Conservation (phyloP, 148 eudicot species). For the Dysphania ambrosioides region DNA sequence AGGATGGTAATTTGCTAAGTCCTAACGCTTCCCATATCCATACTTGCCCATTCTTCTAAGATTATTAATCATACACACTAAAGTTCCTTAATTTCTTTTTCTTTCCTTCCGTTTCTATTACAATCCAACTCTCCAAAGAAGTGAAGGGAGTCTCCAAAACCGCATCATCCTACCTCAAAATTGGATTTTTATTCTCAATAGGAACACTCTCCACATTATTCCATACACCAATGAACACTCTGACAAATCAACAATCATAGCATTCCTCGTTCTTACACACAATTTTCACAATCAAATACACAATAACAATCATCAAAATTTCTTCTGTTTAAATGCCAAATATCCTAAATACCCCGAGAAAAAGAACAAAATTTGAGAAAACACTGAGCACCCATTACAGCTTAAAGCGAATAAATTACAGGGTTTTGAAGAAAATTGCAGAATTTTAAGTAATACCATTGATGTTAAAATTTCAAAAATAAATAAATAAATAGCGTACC, state of each 20-base stretch:
- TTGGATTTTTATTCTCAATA: not conserved
- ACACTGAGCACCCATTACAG: not conserved
- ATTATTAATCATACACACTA: no score
- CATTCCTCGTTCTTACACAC: not conserved
- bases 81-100: no score
- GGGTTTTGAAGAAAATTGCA: not conserved
- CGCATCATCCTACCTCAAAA: not conserved
- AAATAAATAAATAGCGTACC: slow-evolving; percentile 27
- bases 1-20: no score
- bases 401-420: not conserved
- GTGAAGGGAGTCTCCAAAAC: not conserved
- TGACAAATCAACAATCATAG: not conserved
- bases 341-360: not conserved
- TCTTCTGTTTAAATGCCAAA: not conserved
- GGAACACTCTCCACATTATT: not conserved
- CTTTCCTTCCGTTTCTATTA: no score
- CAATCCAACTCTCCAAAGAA: no score
- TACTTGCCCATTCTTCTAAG: no score
- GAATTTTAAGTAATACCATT: not conserved
- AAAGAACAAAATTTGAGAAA: not conserved
- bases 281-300: not conserved
- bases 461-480: not conserved
- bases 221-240: not conserved
- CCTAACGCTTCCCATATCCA: no score
- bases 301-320: no score